Conservation (phyloP, 495 filamentous ascomycete species). For the Aspergillus saccharolyticus region DNA sequence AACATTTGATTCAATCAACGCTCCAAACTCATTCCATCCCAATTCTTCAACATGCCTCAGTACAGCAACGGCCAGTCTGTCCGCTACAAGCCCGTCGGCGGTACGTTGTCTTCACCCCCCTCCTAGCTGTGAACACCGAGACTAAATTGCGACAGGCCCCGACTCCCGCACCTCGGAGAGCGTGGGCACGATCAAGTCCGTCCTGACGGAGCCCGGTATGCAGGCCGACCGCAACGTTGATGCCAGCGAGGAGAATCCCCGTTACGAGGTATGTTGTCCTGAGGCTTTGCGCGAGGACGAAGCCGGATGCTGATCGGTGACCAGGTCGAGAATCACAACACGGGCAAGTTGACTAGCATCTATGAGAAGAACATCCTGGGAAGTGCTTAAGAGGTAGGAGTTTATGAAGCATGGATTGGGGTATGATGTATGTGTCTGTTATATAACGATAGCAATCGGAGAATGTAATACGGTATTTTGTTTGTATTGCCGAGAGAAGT, state of each 20-base stretch:
- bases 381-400: background rate
- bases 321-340: conserved; percentile 20
- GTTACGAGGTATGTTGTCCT: conserved; percentile 19
- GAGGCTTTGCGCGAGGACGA: too few species aligned
- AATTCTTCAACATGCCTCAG: conserved; percentile 17
- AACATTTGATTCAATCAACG: too few species aligned
- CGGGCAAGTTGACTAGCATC: conserved; percentile 15
- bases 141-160: conserved; percentile 9
- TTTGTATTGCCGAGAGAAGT: too few species aligned
- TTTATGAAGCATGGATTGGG: background rate
- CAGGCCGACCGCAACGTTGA: conserved; percentile 18
- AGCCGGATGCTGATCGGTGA: background rate
- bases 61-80: conserved; percentile 18
- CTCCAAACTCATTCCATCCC: background rate
- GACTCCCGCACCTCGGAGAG: conserved; percentile 18
- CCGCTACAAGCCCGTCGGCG: conserved; percentile 21
- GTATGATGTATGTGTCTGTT: background rate
- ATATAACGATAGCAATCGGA: background rate
- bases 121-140: too few species aligned
- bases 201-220: conserved; percentile 17
- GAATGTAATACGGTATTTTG: too few species aligned
- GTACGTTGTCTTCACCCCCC: too few species aligned
- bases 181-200: conserved; percentile 15
- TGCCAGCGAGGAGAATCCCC: conserved; percentile 12
- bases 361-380: conserved; percentile 23